Percentiles rank a stretch among this genome's conserved stretches.
These are phyloP conservation scores for Alnus rubra DNA, from an alignment of 306 rosid genomes.

Conservation along the genomic window DNA sequence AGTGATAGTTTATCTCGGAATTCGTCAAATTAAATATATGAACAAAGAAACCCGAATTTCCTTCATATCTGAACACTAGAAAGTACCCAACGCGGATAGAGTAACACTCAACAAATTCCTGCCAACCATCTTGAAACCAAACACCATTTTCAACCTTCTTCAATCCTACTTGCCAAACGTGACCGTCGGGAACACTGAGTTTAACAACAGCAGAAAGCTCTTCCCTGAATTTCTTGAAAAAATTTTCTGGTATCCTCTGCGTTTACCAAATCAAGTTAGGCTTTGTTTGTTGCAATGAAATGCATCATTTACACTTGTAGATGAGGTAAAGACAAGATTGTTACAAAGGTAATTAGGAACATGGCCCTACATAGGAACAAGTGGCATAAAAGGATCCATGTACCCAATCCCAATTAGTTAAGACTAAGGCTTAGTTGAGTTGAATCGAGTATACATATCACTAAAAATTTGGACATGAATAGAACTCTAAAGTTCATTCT, in stretches of 20 bases:
- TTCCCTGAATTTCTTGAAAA: constrained; percentile 62
- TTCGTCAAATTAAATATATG: constrained; percentile 61
- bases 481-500: not conserved
- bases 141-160: constrained; percentile 61
- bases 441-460: not conserved
- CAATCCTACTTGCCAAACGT: constrained; percentile 71
- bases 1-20: constrained; percentile 76
- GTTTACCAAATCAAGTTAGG: constrained; percentile 37
- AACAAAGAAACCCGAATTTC: constrained; percentile 74
- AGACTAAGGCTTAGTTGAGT: not conserved
- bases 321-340: not conserved
- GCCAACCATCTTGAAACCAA: constrained; percentile 88
- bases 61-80: constrained; percentile 75
- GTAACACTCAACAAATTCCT: constrained; percentile 68
- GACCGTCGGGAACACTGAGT: constrained; percentile 76
- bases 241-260: constrained; percentile 87
- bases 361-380: not conserved
- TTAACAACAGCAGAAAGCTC: constrained; percentile 66
- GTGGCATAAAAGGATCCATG: not conserved
- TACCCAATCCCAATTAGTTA: not conserved
- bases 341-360: not conserved
- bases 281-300: constrained; percentile 17
- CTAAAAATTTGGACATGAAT: not conserved
- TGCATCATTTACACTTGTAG: not conserved
- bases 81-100: constrained; percentile 70